phyloP scores from a whole-genome alignment of 169 alveolate genomes.

The Besnoitia besnoiti region DNA sequence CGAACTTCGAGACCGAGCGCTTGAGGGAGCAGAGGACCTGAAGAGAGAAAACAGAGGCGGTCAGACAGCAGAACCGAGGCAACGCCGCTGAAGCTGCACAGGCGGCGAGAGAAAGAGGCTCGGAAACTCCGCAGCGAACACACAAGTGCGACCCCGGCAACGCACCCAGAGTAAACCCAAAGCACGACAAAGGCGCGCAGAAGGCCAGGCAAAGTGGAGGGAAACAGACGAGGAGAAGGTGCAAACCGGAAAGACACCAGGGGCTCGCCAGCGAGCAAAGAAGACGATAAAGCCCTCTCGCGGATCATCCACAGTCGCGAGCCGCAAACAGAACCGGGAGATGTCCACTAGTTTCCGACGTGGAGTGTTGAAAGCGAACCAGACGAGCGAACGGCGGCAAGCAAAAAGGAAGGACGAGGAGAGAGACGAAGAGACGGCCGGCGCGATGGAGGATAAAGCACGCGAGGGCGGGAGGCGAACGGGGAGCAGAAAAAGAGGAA shows the following conservation, averaged over 20 bases:
- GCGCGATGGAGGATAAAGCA: neutral
- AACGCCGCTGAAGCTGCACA: too few species aligned
- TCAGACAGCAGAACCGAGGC: neutral
- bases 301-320: too few species aligned
- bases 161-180: neutral
- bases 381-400: neutral
- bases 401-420: neutral
- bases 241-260: too few species aligned
- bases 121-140: too few species aligned
- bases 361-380: neutral
- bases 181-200: neutral
- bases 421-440: neutral
- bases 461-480: neutral
- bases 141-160: too few species aligned
- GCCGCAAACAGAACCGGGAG: too few species aligned
- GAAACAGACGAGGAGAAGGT: too few species aligned
- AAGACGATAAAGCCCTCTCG: too few species aligned
- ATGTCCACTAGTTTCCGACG: too few species aligned
- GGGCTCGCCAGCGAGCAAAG: too few species aligned
- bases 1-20: slow-evolving; percentile 90
- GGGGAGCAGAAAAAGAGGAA: neutral
- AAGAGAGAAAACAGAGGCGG: neutral
- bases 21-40: slow-evolving; percentile 86
- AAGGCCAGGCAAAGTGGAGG: neutral
- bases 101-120: neutral